Evolutionary conservation across 2,329 filamentous ascomycete species (phyloP).

Genomic region (Trichoderma lentiforme): DNA sequence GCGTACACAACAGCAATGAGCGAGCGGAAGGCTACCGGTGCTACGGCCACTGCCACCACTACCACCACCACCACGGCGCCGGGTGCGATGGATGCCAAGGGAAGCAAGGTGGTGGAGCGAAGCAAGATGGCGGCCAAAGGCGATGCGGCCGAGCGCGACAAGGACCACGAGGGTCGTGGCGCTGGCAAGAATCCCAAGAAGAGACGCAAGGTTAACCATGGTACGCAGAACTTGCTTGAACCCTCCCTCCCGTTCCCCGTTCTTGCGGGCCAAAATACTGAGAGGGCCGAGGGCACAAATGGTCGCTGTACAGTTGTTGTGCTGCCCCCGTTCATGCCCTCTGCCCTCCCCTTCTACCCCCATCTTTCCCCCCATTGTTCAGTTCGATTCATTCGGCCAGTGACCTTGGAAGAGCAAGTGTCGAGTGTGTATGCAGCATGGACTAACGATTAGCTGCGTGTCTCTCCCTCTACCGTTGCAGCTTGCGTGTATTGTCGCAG

Average conservation of each 20-base stretch:
- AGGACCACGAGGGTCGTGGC: conserved; percentile 26
- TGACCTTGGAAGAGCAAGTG: background rate
- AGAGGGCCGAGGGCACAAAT: background rate
- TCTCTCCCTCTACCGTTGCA: conserved; percentile 33
- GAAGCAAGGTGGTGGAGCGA: conserved; percentile 28
- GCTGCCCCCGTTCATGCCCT: background rate
- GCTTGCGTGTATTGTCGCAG: conserved; percentile 86
- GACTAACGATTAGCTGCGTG: conserved; percentile 34
- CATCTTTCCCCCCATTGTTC: background rate
- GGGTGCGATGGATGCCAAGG: conserved; percentile 29
- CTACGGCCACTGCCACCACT: conserved; percentile 13
- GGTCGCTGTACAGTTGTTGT: background rate
- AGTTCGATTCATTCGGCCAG: background rate
- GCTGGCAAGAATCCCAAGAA: conserved; percentile 67
- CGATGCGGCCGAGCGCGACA: conserved; percentile 32
- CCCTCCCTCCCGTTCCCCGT: background rate
- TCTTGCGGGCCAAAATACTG: background rate
- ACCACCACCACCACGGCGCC: conserved; percentile 16
- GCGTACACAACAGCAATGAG: conserved; percentile 28
- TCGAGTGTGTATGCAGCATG: conserved; percentile 14
- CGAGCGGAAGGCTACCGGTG: conserved; percentile 31
- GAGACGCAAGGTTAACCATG: conserved; percentile 85
- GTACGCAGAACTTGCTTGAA: conserved; percentile 49
- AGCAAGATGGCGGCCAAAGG: conserved; percentile 27
- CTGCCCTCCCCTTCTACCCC: background rate